Conservation (phyloP, 1,284 basidiomycete species). For the Apiotrichum veenhuisii region DNA sequence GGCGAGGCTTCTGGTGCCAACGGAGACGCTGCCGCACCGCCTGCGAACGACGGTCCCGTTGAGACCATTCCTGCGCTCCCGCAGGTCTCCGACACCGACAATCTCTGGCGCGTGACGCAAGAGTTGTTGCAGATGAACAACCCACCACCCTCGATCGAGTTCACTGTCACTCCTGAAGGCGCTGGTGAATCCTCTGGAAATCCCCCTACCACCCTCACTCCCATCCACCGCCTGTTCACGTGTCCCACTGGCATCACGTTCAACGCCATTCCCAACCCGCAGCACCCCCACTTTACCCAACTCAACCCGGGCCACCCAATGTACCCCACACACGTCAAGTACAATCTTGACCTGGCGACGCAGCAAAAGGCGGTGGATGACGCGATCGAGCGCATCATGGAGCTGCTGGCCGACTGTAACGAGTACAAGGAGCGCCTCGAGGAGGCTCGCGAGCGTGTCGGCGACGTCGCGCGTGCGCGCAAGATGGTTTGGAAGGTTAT, state of each 20-base stretch:
- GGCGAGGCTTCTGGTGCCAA: constrained; percentile 10
- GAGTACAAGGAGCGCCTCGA: constrained; percentile 55
- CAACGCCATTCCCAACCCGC: constrained; percentile 34
- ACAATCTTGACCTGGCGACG: constrained; percentile 43
- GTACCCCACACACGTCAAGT: constrained; percentile 33
- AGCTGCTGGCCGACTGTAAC: constrained; percentile 52
- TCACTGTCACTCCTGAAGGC: constrained; percentile 25
- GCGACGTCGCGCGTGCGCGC: constrained; percentile 51
- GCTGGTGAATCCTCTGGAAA: constrained; percentile 14
- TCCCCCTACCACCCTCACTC: constrained; percentile 27
- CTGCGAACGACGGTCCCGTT: neutral
- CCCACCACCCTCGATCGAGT: constrained; percentile 30
- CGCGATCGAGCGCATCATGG: constrained; percentile 47
- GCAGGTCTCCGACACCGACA: constrained; percentile 43
- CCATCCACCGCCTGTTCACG: constrained; percentile 47
- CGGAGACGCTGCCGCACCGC: constrained; percentile 5
- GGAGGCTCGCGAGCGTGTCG: constrained; percentile 52
- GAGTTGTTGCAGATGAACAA: constrained; percentile 26
- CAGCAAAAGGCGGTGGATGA: constrained; percentile 47
- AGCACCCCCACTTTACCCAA: constrained; percentile 25
- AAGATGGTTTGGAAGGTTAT: constrained; percentile 53
- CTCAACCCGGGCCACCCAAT: constrained; percentile 14
- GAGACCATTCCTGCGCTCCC: constrained; percentile 33
- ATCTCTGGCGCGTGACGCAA: constrained; percentile 45
- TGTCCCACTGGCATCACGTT: constrained; percentile 42